Base-by-base conservation (phyloP, 345 rosid species). In the Tarenaya hassleriana region DNA sequence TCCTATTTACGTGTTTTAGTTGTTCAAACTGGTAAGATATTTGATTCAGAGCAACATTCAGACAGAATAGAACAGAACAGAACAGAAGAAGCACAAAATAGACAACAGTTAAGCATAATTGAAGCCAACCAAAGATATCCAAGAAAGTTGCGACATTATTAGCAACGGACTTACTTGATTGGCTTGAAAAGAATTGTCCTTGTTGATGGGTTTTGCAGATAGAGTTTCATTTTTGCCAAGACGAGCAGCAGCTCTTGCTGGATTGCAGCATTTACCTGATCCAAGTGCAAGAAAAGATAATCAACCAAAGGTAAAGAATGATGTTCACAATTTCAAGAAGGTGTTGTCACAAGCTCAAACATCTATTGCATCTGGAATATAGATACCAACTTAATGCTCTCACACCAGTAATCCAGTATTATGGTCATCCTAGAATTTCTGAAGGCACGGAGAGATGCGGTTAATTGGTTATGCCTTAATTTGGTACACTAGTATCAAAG, bases 171-270 rank as follows among this genome's bases (percentile, higher is more conserved):
- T 78, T 80, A 87, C 98, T 83, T 87, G 57, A 91, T 80, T 10
- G 98, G 95, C 68, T 82, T 91, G 74, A 91, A 92, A 54, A 92
- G 94, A 64, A 92, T 85, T 24, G 79, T 72, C 62, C 95, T 63
- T 52, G 98, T 92, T 18, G 90, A 79, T 47, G 86, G 76, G 56
- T 84, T 92, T 68, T 75, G 94, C 61, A 92, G 71, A 75, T 92
- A 92, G 56, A 88, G 90, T 73, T 83, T 88, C 96, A 92, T 88
- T 77, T 79, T 92, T 12, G 69, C 80, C 70, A 81, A 70, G 64
- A 85, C 88, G 10, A 34, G 45, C 17, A 94, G 94, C 59, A 92
- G 52, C 65, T 84, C 95, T 71, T 77, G 70, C 65, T 75, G 81
- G 41, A 81, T 78, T 18, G 95, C 96, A 39, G 76, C 68, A 39